Base-by-base conservation (phyloP, 225 moss, liverwort and hornwort genomes). In the Marchantia polymorpha region DNA sequence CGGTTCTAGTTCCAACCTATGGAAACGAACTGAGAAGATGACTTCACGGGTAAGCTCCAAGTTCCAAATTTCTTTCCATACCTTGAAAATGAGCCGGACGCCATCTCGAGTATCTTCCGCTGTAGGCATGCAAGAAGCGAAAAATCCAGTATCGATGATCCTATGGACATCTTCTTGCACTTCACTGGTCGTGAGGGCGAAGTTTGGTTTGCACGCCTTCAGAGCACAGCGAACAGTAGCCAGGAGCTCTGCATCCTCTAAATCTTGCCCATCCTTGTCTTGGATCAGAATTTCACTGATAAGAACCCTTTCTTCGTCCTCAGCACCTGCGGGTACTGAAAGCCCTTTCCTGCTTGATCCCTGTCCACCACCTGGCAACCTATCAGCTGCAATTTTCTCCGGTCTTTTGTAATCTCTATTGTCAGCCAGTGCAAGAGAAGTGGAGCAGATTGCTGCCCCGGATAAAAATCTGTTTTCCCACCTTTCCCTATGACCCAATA, bases 91-190 rank as follows among this genome's bases (percentile, higher is more conserved):
- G 75, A 99, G 93, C 81, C 99, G 89, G 56, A 99, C 99, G 15
- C 99, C 99, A 68, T 95, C 99, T 63, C 99, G 91, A 27, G 99
- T 99, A 77, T 99, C 99, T 83, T 99, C 99, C 10, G 99, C 99
- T 52, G 92, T 93, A 23, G 99, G 99, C 95, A 99, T 91, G 77
- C 99, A 99, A 1, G 95, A 99, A 69, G 99, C 91, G 26, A 99
- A 99, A 67, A 80, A 92, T 0, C 99, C 99, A 12, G 99, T 99
- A 47, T 99, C 91, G 61, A 99, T 99, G 64, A 99, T 99, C 6
- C 95, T 90, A 84, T 99, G 99, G 26, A 99, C 99, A 81, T 99
- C 99, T 72, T 95, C 93, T 83, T 99, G 99, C 54, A 99, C 99
- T 86, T 99, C 99, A 20, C 87, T 92, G 3, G 95, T 99, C 15